Base-by-base conservation (phyloP, 495 filamentous ascomycete species). In the Hypomontagnella submonticulosa region DNA sequence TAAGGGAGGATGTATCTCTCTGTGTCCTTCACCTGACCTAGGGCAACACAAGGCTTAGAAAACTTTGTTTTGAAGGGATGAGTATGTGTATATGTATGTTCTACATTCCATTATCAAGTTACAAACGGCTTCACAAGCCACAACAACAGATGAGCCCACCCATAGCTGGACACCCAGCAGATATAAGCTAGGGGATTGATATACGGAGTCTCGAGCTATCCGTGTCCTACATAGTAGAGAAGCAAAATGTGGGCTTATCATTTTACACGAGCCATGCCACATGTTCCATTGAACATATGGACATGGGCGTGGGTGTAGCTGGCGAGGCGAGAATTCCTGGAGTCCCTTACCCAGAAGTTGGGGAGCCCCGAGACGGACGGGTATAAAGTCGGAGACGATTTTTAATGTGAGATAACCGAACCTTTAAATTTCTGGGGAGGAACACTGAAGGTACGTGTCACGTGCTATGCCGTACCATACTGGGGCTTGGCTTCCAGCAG, bases 351-450 rank as follows among this genome's bases (percentile, higher is more conserved):
- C 23, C 23, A 27, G 23, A 52, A 19, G 20, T 67, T 67, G 58
- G 60, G 66, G 60, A 51, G 55, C 19, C 55, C 66, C 59, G 66
- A 60, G 19, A 37, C 44, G 55, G 59, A 34, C 12, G 46, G 47
- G 48, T 53, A 48, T 23, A 16, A 54, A 50, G 9, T 69, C 60
- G 59, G 66, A 43, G 10, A 38, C 59, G 66, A 56, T 8, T 33
- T n/a, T 16, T 43, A 51, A 34, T 37, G 10, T 49, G 55, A 57
- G 37, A 69, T 48, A 47, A 33, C 59, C 60, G 59, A 63, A 46
- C 46, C 42, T 55, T 57, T 52, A 51, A 57, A 44, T 34, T 27
- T 32, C 13, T 37, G 5, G 38, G 10, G 13, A 9, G 36, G 20
- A 42, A 43, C 13, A 43, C 15, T 18, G 10, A 36, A 23, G 19